Evolutionary conservation across 2,329 filamentous ascomycete species (phyloP), one percentile per base, ranked within the genome.

Genomic region (Endocalyx cinctus): DNA sequence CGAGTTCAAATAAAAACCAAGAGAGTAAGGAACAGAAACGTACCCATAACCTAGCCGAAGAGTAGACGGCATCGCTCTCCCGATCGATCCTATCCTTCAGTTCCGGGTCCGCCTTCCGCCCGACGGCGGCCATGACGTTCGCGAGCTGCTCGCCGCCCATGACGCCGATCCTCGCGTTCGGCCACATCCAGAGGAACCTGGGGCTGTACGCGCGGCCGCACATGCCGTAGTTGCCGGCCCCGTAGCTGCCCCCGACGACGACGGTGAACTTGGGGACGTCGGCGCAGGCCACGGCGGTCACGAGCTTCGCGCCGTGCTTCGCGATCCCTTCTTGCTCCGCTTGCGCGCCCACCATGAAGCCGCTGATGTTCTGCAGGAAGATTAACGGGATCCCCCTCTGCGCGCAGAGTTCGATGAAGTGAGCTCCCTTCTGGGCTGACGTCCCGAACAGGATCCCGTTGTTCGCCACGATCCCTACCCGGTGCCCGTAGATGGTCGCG

Each of bases 211-310:
- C 90, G 31, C 92, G 77, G 15, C 92, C 92, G 56, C 87, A 97
- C 92, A 98, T 98, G 51, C 90, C 92, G 57, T 98, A 98, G 62
- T 97, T 98, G 4, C 92, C 92, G 6, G 90, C 90, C 38, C 90
- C 90, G 45, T 92, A 92, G 58, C 83, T 89, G 18, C 84, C 85
- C 16, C 92, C 92, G n/a, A 96, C 82, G 1, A 98, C 86, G 12
- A 98, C 87, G 1, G 92, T 98, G 55, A 97, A 90, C 62, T 98
- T 97, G 47, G 92, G 90, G 26, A 97, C 90, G 46, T 92, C 79
- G 4, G 90, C 89, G 56, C 89, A 96, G 7, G 88, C 87, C 10
- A 97, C 92, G 6, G 90, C 92, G 3, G 88, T 94, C 17, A 97
- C 92, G 13, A 98, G 78, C 66, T 98, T 97, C 5, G 92, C 92